phyloP scores from a whole-genome alignment of 306 rosid genomes.

The Urtica urens region DNA sequence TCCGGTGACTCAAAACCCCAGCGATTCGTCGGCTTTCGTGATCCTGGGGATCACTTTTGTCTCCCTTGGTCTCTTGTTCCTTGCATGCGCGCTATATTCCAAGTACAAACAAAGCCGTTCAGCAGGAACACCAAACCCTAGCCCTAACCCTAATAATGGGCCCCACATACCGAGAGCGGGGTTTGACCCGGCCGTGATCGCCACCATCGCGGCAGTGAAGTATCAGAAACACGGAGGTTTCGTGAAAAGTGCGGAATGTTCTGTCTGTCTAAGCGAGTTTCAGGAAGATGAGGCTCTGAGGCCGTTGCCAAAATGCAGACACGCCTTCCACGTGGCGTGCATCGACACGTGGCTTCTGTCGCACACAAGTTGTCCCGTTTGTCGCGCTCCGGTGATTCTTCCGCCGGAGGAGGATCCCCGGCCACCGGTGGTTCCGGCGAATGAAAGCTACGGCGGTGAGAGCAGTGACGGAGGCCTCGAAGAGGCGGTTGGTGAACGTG shows the following conservation, averaged over 20 bases:
- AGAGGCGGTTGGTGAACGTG: constrained; percentile 2
- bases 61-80: constrained; percentile 21
- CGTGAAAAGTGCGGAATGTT: constrained; percentile 70
- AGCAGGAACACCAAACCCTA: no score
- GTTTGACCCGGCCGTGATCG: constrained; percentile 45
- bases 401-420: constrained; percentile 9
- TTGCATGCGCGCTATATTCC: constrained; percentile 24
- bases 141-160: background rate
- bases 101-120: constrained; percentile 4
- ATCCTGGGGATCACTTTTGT: constrained; percentile 15
- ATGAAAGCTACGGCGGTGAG: constrained; percentile 6
- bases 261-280: constrained; percentile 75
- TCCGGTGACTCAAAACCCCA: background rate
- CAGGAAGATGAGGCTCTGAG: constrained; percentile 56
- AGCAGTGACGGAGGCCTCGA: constrained; percentile 14
- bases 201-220: constrained; percentile 41
- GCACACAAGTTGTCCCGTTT: constrained; percentile 75
- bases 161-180: constrained; percentile 81
- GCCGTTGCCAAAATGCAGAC: constrained; percentile 72
- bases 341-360: constrained; percentile 91
- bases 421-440: constrained; percentile 14
- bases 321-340: constrained; percentile 78
- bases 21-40: constrained; percentile 6
- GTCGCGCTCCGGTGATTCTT: constrained; percentile 51
- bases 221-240: constrained; percentile 63